Base-by-base conservation (phyloP, 441 rosid species). In the Arabidopsis hybrid region DNA sequence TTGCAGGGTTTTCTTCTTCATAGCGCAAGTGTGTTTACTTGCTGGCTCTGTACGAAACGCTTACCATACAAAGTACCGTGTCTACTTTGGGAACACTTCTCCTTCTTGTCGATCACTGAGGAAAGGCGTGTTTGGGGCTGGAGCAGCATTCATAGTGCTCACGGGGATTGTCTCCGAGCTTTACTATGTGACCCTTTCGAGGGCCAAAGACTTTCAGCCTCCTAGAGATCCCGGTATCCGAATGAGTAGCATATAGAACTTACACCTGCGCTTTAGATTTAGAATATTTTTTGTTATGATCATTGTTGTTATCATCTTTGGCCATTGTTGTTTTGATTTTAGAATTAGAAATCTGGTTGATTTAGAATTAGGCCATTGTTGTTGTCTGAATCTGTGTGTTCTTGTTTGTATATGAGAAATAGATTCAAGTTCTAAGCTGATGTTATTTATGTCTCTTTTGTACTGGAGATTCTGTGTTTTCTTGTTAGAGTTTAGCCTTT, bases 1-100 rank as follows among this genome's bases (percentile, higher is more conserved):
- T 82, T 56, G 66, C 89, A 94, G 99, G 95, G 86, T 90, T 36
- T 89, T 92, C 85, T 94, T 94, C 74, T 71, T 87, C 26, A 89
- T 92, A 38, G 97, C 95, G 8, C 97, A 84, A 83, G 79, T 81
- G 51, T 92, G 94, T 80, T 83, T 94, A 86, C 79, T 94, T 45
- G 97, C 95, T 0, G 97, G 91, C 47, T 90, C 97, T 0, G 90
- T 90, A 47, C 69, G 85, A 36, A 94, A 90, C 35, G 97, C 97
- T 5, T 85, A 90, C 81, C 97, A 92, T 81, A 85, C 97, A 79
- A 92, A 81, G 73, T 90, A 88, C 83, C 78, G 82, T 38, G 64
- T 71, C 5, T 1, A 79, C 66, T 55, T 85, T 34, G 57, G 82
- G 2, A 73, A 38, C 13, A 17, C 66, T 3, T 7, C 71, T 39